Conservation (phyloP, 2,329 filamentous ascomycete species). For the Fusarium sacchari region DNA sequence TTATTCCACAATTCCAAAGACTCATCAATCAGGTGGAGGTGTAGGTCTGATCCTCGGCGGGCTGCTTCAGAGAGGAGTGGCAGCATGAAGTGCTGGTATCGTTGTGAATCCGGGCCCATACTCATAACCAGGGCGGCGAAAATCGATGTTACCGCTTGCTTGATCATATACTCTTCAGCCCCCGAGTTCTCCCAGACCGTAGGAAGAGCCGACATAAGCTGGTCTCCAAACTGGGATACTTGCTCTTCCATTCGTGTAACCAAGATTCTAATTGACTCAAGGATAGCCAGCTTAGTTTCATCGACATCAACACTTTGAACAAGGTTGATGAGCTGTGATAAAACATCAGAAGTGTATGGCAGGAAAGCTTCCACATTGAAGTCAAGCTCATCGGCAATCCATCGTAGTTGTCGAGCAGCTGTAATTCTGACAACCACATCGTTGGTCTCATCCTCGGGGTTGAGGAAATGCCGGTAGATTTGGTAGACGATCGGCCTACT, state of each 20-base stretch:
- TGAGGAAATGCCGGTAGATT: slow-evolving; percentile 87
- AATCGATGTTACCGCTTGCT: slow-evolving; percentile 89
- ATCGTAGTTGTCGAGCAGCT: slow-evolving; percentile 84
- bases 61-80: slow-evolving; percentile 85
- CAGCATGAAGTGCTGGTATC: slow-evolving; percentile 82
- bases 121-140: slow-evolving; percentile 86
- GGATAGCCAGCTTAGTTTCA: slow-evolving; percentile 89
- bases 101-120: slow-evolving; percentile 79
- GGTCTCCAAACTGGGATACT: slow-evolving; percentile 75
- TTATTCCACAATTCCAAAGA: slow-evolving; percentile 89
- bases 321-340: slow-evolving; percentile 79
- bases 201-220: slow-evolving; percentile 83
- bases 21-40: slow-evolving; percentile 89
- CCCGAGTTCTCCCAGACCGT: slow-evolving; percentile 85
- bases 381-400: slow-evolving; percentile 84
- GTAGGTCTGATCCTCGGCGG: slow-evolving; percentile 76
- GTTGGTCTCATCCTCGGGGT: slow-evolving; percentile 79
- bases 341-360: slow-evolving; percentile 78
- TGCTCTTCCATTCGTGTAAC: slow-evolving; percentile 84
- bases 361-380: slow-evolving; percentile 80
- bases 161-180: slow-evolving; percentile 86
- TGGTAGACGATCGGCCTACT: slow-evolving; percentile 83
- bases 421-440: slow-evolving; percentile 93
- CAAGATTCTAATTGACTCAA: slow-evolving; percentile 85
- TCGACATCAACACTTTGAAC: slow-evolving; percentile 82